These are phyloP conservation scores for Pleodorina starrii DNA, from an alignment of 139 green algal genomes.

Conservation along the genomic window DNA sequence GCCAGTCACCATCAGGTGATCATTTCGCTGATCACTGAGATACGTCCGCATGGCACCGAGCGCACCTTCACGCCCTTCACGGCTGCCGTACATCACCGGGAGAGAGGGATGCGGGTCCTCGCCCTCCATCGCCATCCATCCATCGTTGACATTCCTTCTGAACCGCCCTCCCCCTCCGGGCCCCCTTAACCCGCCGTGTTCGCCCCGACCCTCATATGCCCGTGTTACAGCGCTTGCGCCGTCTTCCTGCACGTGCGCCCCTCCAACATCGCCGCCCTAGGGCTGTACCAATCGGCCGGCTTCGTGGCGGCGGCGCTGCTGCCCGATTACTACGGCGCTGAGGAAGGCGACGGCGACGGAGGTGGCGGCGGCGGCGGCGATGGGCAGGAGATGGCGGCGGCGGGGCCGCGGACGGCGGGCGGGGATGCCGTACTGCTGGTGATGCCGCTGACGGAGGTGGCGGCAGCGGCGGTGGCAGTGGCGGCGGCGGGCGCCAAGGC, in stretches of 20 bases:
- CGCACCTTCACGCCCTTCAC: no score
- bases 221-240: constrained; percentile 44
- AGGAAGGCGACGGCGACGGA: not conserved
- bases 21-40: no score
- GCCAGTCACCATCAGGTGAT: no score
- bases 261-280: constrained; percentile 7
- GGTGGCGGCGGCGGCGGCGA: not conserved
- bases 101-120: no score
- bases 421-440: constrained; percentile 43
- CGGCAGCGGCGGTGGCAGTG: constrained; percentile 5
- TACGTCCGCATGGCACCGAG: no score
- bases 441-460: constrained; percentile 38
- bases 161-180: no score
- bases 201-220: no score
- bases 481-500: not conserved
- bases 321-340: constrained; percentile 19
- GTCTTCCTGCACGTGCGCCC: constrained; percentile 48
- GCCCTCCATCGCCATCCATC: no score
- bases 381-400: not conserved
- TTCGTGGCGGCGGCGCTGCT: constrained; percentile 27
- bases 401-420: not conserved
- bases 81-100: no score
- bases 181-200: no score
- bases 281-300: constrained; percentile 21
- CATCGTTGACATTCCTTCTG: no score